A percentile compares a stretch with the other conserved stretches of the same genome.
Conservation (phyloP, 305 asterid genomes). For the Solanum hybrid region DNA sequence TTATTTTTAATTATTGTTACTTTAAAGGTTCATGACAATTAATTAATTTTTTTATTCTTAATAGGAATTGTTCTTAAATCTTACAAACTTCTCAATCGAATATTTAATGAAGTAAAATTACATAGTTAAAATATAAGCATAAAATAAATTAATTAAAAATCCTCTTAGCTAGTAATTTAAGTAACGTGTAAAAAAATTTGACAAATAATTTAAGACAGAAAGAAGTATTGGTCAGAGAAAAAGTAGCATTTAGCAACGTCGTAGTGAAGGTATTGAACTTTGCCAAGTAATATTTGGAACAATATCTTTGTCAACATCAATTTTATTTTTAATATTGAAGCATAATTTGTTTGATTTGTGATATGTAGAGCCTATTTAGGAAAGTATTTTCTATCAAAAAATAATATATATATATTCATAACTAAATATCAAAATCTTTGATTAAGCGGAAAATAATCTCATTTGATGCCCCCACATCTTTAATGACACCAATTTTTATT, state of each 20-base stretch:
- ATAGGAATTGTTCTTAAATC: background rate
- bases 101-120: background rate
- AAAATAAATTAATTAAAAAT: background rate
- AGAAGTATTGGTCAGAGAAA: background rate
- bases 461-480: background rate
- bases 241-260: background rate
- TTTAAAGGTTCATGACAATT: background rate
- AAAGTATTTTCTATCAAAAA: background rate
- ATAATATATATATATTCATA: background rate
- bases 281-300: background rate
- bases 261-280: background rate
- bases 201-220: background rate
- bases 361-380: background rate
- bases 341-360: background rate
- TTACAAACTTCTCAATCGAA: background rate
- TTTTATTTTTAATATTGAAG: background rate
- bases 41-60: background rate
- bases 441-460: background rate
- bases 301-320: background rate
- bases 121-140: background rate
- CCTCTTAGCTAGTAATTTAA: background rate
- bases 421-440: background rate
- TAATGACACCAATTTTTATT: background rate
- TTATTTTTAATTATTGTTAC: background rate
- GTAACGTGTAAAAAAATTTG: fast-evolving